Conservation (phyloP, 2,329 filamentous ascomycete species). For the Colletotrichum abscissum region DNA sequence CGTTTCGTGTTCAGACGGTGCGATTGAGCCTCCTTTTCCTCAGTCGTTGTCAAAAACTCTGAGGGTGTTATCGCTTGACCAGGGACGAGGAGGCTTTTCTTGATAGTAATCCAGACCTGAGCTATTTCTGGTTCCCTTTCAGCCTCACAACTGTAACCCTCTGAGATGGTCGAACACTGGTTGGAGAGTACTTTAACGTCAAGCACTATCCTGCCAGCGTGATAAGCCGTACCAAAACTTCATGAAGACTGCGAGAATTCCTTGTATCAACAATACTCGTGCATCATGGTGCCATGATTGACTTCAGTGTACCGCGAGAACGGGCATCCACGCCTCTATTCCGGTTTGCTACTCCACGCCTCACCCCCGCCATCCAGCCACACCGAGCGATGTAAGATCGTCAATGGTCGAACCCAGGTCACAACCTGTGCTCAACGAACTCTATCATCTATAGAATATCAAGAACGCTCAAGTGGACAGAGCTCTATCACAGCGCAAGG, state of each 20-base stretch:
- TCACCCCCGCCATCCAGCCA: not conserved
- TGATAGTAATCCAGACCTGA: not conserved
- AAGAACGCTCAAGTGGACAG: no score
- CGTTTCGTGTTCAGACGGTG: no score
- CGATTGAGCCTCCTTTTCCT: no score
- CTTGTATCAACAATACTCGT: not conserved
- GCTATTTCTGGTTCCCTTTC: not conserved
- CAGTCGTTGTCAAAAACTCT: not conserved
- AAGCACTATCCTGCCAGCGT: not conserved
- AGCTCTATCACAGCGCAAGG: not conserved
- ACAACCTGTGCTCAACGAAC: not conserved
- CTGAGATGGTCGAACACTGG: not conserved
- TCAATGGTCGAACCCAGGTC: no score
- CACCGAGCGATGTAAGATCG: not conserved
- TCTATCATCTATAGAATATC: not conserved
- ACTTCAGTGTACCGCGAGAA: not conserved
- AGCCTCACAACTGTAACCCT: not conserved
- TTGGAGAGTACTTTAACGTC: not conserved
- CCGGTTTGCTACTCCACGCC: not conserved
- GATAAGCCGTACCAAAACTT: no score
- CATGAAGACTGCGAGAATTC: no score
- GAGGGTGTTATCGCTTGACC: not conserved
- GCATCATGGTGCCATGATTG: not conserved
- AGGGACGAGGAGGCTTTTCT: not conserved
- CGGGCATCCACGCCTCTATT: not conserved